Evolutionary conservation across 352 stramenopile genomes (phyloP), one percentile per base, ranked within the genome.

Genomic region (Globisporangium cystogenes): DNA sequence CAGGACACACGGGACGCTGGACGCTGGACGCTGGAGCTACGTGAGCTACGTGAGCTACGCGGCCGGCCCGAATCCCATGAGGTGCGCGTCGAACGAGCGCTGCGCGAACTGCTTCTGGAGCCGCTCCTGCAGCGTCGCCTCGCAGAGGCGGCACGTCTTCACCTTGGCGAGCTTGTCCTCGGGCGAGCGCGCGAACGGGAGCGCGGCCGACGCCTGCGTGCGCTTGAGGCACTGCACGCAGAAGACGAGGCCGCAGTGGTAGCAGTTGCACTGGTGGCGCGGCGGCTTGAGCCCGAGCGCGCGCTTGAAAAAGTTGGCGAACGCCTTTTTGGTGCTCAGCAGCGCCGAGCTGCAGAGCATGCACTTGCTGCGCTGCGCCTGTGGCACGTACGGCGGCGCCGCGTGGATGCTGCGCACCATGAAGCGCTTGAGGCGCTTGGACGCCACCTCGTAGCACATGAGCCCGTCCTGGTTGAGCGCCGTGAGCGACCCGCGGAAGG

Each of bases 231-330:
- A 93, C 48, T 86, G 54, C 23, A 54, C 59, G 56, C 82, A 93
- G 50, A 84, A 93, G 24, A 93, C 59, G 49, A 90, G 69, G 1
- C 82, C 82, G 59, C 82, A 93, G 57, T 90, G 82, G 66, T 90
- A 93, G 67, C 82, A 93, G 54, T 90, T 90, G 65, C 72, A 72
- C 53, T 86, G 69, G 48, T 84, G 70, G 41, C 57, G 59, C 16
- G 64, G 61, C 59, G 82, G 55, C 23, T 65, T 64, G 36, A 72
- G 48, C 40, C 77, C 75, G 20, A 91, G 20, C 1, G 79, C 26
- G 27, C 48, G 70, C 61, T 83, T 87, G 51, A 91, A 60, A 44
- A 84, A 67, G 60, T 87, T 87, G 18, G 58, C 53, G 8, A 88
- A 36, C 47, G 62, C 55, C 37, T 77, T 80, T 51, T 80, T 79